Base-by-base conservation (phyloP, 768 basidiomycete genomes). In the Trametes maxima region DNA sequence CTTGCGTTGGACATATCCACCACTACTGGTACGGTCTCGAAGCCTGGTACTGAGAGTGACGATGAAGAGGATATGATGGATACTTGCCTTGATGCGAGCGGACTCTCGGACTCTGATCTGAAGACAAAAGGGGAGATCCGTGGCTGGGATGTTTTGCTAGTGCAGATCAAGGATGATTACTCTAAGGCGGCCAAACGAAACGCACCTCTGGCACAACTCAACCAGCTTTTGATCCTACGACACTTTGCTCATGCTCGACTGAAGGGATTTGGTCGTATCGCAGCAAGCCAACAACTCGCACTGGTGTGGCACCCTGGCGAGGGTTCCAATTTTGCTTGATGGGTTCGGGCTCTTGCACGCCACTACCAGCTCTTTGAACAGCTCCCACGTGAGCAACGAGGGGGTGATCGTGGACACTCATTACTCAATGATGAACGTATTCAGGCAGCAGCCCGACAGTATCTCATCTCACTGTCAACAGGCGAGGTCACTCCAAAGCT, bases 291-390 rank as follows among this genome's bases (percentile, higher is more conserved):
- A n/a, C 11, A 43, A n/a, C 10, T 43, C 17, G 42, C 42, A 5
- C 42, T 11, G 5, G 11, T 12, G 10, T 43, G 42, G 42, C 42
- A 43, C 17, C 11, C 10, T 5, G 42, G 42, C 17, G 42, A 43
- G 33, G 47, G 47, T 25, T 22, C 33, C 13, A 22, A 49, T 28
- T 49, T 49, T n/a, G 47, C 47, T 16, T 28, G 47, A 13, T 28
- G n/a, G 22, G 47, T 49, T 28, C n/a, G n/a, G n/a, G n/a, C n/a
- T n/a, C n/a, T n/a, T n/a, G n/a, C n/a, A n/a, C n/a, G n/a, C n/a
- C n/a, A 49, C 25, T 49, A 49, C 28, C 47, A 49, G 21, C 22
- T 54, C 39, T 43, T 42, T 22, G 52, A 53, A 40, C 52, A 53
- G 39, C 37, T 53, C 21, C 52, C 52, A 10, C 4, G 12, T 12